Base-by-base conservation (phyloP, 2,329 filamentous ascomycete genomes). In the Aspergillus fischeri region DNA sequence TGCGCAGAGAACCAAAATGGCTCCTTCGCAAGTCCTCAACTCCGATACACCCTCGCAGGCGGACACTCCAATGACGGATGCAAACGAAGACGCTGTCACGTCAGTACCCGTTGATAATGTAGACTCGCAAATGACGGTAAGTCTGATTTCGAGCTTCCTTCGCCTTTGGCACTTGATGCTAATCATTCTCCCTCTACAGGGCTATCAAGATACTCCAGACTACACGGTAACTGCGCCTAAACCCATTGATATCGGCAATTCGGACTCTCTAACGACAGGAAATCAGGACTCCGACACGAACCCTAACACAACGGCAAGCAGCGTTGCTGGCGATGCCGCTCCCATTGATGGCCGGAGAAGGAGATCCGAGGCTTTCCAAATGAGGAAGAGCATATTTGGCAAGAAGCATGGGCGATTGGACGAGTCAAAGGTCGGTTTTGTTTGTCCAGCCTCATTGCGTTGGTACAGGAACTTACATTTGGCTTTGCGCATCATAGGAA, bases 401-500 rank as follows among this genome's bases (percentile, higher is more conserved):
- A 96, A 91, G 81, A 97, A 99, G 74, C 94, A 97, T 70, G 91
- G 96, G 69, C 85, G 88, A 53, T 77, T 99, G 7, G 92, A 93
- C 70, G 91, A 96, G 71, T 96, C 90, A 51, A 97, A 96, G 86
- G 91, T 93, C 81, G 54, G 77, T 56, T 52, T 45, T 6, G 28
- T 11, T 44, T 35, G 10, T 21, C 32, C 27, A 50, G 7, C 29
- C 21, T 17, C 50, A 49, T 7, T 10, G 7, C 24, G n/a, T 25
- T 11, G 14, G 11, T 3, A 25, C 28, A 21, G n/a, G 52, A 49
- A 38, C 63, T 68, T 28, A 70, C 56, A n/a, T 24, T 48, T n/a
- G 42, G 32, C 14, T 38, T 8, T 52, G 4, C 10, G 49, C 20
- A 27, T 47, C 60, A 42, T 55, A 93, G 90, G 93, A 97, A 78